Percentiles rank a stretch among this genome's conserved stretches.
phyloP scores from a whole-genome alignment of 306 rosid genomes.

The Dalbergia cultrata region DNA sequence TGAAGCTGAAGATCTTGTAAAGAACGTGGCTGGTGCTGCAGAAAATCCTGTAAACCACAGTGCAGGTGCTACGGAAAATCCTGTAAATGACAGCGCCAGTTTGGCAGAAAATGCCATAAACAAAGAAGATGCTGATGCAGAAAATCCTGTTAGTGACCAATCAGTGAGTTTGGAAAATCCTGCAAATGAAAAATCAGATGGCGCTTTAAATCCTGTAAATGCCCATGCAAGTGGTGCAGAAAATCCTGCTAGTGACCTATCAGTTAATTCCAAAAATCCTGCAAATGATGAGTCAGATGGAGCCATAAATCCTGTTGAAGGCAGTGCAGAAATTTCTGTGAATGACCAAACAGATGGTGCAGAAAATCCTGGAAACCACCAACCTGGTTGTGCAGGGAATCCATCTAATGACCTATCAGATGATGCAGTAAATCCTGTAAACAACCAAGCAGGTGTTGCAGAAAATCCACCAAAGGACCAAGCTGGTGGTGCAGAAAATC shows the following conservation, averaged over 20 bases:
- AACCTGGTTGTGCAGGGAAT: slow-evolving; percentile 23
- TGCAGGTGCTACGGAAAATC: slow-evolving; percentile 40
- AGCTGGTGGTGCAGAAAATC: slow-evolving; percentile 45
- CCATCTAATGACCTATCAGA: slow-evolving; percentile 43
- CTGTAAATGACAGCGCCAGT: not conserved
- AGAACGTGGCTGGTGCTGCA: slow-evolving; percentile 48
- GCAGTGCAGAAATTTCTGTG: slow-evolving; percentile 37
- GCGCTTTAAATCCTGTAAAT: slow-evolving; percentile 32
- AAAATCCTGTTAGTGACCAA: not conserved
- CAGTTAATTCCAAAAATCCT: slow-evolving; percentile 30
- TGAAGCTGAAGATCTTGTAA: slow-evolving; percentile 47
- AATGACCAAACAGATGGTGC: slow-evolving; percentile 44
- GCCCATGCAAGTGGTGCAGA: slow-evolving; percentile 42
- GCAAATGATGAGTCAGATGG: not conserved
- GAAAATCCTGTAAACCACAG: slow-evolving; percentile 41
- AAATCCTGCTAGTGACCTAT: not conserved
- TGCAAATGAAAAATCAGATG: not conserved
- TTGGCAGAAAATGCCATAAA: not conserved
- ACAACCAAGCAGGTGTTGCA: not conserved
- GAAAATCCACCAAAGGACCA: slow-evolving; percentile 41
- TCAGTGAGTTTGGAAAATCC: slow-evolving; percentile 34
- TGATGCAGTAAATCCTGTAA: not conserved
- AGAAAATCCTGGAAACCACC: slow-evolving; percentile 4
- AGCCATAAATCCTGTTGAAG: slow-evolving; percentile 43
- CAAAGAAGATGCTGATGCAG: slow-evolving; percentile 40